phyloP scores from a whole-genome alignment of 371 early-diverging fungal genomes.

The Dinochytrium kinnereticum region DNA sequence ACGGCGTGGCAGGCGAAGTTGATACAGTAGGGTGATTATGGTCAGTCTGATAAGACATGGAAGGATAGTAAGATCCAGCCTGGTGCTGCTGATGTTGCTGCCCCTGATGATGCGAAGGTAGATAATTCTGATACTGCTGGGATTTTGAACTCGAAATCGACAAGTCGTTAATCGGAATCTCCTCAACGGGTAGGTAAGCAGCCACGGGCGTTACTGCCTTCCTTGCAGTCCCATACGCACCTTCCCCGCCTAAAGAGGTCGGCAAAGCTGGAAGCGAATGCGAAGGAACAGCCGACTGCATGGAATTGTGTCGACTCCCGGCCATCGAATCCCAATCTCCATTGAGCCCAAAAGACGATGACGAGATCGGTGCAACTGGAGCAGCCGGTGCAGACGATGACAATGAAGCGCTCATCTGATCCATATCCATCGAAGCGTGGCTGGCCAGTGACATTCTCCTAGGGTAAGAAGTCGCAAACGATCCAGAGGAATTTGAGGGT shows the following conservation, averaged over 20 bases:
- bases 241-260: too few species aligned
- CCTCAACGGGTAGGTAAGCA: constrained; percentile 10
- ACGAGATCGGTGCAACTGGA: too few species aligned
- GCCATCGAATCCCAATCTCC: too few species aligned
- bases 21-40: not conserved
- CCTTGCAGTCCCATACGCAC: too few species aligned
- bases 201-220: not conserved
- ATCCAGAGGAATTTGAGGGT: too few species aligned
- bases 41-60: not conserved
- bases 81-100: not conserved
- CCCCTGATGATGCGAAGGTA: not conserved
- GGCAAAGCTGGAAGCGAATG: too few species aligned
- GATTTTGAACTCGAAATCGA: not conserved
- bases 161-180: constrained; percentile 17
- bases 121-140: not conserved
- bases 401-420: not conserved
- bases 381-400: too few species aligned
- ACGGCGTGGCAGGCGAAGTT: not conserved
- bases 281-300: too few species aligned
- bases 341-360: too few species aligned
- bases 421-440: not conserved
- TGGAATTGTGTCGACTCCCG: too few species aligned
- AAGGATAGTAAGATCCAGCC: not conserved
- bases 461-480: not conserved
- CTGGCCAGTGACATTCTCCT: not conserved